phyloP scores from a whole-genome alignment of 2,329 filamentous ascomycete genomes.

The Fusarium foetens region DNA sequence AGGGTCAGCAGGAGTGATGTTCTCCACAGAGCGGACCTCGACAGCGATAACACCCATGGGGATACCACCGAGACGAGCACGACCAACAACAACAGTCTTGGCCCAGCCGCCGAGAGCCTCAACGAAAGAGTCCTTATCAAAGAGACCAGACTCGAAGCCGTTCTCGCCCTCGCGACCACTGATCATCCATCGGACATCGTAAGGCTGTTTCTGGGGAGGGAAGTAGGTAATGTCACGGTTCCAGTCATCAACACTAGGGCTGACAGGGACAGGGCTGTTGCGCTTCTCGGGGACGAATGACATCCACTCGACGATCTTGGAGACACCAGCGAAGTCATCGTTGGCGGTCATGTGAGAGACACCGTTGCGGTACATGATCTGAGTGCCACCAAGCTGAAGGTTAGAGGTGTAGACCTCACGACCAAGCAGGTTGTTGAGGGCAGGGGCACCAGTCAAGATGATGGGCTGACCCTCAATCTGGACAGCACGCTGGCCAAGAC shows the following conservation, averaged over 20 bases:
- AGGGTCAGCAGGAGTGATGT: constrained; percentile 94
- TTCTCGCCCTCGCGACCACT: constrained; percentile 82
- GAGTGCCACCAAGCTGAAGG: constrained; percentile 98
- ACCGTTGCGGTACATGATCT: constrained; percentile 99
- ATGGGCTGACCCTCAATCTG: constrained; percentile 99
- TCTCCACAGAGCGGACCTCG: constrained; percentile 95
- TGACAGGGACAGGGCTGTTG: constrained; percentile 91
- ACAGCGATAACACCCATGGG: constrained; percentile 98
- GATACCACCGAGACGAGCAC: constrained; percentile 95
- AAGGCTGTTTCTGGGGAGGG: constrained; percentile 82
- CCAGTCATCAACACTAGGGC: constrained; percentile 86
- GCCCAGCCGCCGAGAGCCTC: constrained; percentile 98
- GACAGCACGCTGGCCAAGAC: constrained; percentile 96
- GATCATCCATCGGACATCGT: constrained; percentile 96
- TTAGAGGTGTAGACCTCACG: constrained; percentile 99
- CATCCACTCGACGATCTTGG: constrained; percentile 98
- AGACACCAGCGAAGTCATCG: constrained; percentile 97
- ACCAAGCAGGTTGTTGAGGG: constrained; percentile 97
- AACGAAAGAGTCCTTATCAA: constrained; percentile 96
- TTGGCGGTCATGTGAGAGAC: constrained; percentile 98
- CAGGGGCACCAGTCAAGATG: constrained; percentile 95
- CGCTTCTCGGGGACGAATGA: constrained; percentile 97
- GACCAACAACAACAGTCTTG: constrained; percentile 94
- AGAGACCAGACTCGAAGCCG: constrained; percentile 85
- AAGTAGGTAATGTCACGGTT: constrained; percentile 91